Conservation (phyloP, 257 asterid genomes). For the Nicotiana otophora region DNA sequence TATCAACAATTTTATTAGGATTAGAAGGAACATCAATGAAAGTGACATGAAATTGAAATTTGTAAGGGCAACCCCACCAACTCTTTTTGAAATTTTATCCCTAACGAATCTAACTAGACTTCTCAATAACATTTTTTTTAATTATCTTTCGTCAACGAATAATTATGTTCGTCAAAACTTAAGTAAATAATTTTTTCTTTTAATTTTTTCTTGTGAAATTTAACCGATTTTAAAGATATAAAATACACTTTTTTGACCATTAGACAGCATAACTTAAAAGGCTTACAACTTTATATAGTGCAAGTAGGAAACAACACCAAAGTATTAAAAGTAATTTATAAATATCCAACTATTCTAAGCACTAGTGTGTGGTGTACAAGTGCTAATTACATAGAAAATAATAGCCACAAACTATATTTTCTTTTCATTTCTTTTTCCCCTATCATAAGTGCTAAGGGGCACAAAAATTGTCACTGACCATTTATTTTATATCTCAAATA, state of each 20-base stretch:
- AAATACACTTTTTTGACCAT: not conserved
- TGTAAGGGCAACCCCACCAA: not conserved
- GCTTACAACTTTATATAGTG: not conserved
- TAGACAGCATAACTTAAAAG: not conserved
- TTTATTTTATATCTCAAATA: not conserved
- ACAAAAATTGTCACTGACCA: not conserved
- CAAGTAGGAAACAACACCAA: not conserved
- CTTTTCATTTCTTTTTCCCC: not conserved
- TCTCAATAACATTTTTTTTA: not conserved
- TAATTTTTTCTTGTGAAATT: no score
- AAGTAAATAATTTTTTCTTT: no score
- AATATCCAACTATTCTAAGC: not conserved
- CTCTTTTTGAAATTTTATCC: not conserved
- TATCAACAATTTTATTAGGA: not conserved
- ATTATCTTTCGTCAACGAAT: no score
- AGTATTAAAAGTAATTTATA: not conserved
- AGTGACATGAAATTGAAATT: not conserved
- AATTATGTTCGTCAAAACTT: no score
- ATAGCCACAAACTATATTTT: not conserved
- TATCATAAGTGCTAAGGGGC: not conserved
- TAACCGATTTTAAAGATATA: not conserved
- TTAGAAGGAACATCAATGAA: conserved; percentile 4
- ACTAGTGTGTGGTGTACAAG: not conserved
- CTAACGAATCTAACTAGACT: not conserved
- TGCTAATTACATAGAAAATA: not conserved